phyloP scores from a whole-genome alignment of 106 monocot species.

The Acorus gramineus region DNA sequence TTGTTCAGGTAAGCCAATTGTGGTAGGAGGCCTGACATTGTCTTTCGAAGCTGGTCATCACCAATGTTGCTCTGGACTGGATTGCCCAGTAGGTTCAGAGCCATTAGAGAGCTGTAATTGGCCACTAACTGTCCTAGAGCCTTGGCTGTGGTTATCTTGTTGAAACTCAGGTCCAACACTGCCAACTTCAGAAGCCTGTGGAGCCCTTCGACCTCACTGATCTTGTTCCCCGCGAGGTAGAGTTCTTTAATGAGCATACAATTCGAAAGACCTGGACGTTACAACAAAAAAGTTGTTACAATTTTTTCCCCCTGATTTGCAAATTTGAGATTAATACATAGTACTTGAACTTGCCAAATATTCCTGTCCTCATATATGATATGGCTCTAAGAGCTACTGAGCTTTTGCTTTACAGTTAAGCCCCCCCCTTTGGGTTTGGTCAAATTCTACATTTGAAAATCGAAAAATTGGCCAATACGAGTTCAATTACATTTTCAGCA shows the following conservation, averaged over 20 bases:
- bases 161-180: conserved; percentile 88
- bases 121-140: conserved; percentile 88
- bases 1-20: conserved; percentile 67
- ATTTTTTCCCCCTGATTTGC: too few species aligned
- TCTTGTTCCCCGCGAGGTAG: conserved; percentile 91
- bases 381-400: too few species aligned
- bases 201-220: conserved; percentile 78
- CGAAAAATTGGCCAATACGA: too few species aligned
- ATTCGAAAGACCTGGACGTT: conserved; percentile 56
- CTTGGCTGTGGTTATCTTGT: conserved; percentile 73
- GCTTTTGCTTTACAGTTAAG: too few species aligned
- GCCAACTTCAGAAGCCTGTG: conserved; percentile 81
- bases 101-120: conserved; percentile 74
- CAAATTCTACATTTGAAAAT: too few species aligned
- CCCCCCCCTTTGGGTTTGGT: too few species aligned
- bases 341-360: too few species aligned
- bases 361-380: too few species aligned
- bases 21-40: conserved; percentile 55
- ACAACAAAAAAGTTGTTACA: neutral
- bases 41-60: conserved; percentile 72
- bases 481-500: too few species aligned
- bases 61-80: conserved; percentile 78
- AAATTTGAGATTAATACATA: too few species aligned
- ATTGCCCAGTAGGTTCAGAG: conserved; percentile 77
- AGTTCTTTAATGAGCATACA: conserved; percentile 83